Base-by-base conservation (phyloP, 768 basidiomycete species). In the Tephrocybe sp. region DNA sequence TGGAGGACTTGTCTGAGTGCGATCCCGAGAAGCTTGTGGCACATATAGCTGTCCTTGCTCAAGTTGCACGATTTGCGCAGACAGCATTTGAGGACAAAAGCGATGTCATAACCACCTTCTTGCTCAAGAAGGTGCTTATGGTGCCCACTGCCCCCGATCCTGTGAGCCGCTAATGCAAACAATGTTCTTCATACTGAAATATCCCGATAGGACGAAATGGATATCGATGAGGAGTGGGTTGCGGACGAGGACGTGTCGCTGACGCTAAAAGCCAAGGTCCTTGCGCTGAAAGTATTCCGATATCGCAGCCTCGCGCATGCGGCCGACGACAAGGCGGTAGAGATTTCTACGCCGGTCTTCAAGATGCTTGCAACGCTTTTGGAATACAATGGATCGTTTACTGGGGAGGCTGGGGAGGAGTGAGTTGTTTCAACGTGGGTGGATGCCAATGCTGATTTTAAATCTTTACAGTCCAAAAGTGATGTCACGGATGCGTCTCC, bases 81-180 rank as follows among this genome's bases (percentile, higher is more conserved):
- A 78, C 82, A 13, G 80, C 82, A 2, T 93, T 98, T 52, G 93
- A 98, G 63, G 70, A 76, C 30, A 82, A 79, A 64, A 89, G 90
- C 62, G 87, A 89, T 24, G 73, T 79, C 12, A 79, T 98, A 41
- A 86, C 87, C 66, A 65, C 71, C 0, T 87, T 87, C 63, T 67
- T 95, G 28, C 64, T 89, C 32, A 89, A 89, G 63, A 70, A 83
- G 25, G 66, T 91, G 0, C 72, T 93, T 5, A 84, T 86, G 83
- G 69, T 74, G 11, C 77, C 83, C 4, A 71, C 65, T 32, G 66
- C 70, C 18, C 61, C 65, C 13, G 69, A 77, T 47, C 64, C 70
- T 15, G 83, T 87, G 51, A 52, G 79, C 70, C 24, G 12, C 47
- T 32, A 19, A 42, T 21, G 18, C 18, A 18, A 18, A 6, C 4